Evolutionary conservation across 2,329 filamentous ascomycete species (phyloP).

Genomic region (Aureobasidium sp.): DNA sequence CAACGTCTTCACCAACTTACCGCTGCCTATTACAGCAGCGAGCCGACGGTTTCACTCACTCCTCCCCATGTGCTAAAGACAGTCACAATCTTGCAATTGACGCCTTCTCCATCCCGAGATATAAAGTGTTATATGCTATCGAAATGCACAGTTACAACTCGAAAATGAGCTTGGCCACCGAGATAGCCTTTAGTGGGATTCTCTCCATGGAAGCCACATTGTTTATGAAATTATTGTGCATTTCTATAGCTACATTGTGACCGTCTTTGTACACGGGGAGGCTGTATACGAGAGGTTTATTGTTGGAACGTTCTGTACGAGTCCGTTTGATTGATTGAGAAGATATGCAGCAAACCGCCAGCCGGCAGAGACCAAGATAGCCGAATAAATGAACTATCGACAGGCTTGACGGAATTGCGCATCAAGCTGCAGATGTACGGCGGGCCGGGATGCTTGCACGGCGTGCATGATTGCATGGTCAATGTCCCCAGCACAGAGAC

Average conservation of each 20-base stretch:
- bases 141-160: too few species aligned
- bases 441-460: background rate
- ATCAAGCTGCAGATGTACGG: background rate
- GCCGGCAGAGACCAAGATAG: slow-evolving; percentile 2
- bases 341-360: background rate
- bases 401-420: slow-evolving; percentile 1
- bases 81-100: too few species aligned
- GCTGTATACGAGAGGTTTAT: background rate
- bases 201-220: too few species aligned
- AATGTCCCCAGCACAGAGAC: background rate
- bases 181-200: too few species aligned
- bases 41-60: background rate
- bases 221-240: too few species aligned
- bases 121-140: too few species aligned
- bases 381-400: background rate
- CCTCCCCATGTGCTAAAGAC: background rate
- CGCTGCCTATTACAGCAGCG: background rate
- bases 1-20: background rate
- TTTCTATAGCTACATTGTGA: too few species aligned
- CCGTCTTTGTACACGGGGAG: too few species aligned
- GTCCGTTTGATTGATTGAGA: background rate
- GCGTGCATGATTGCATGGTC: background rate
- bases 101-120: too few species aligned
- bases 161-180: too few species aligned
- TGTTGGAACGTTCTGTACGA: background rate